These are phyloP conservation scores for Trichoderma erinaceum DNA, from an alignment of 495 filamentous ascomycete genomes.

Conservation along the genomic window DNA sequence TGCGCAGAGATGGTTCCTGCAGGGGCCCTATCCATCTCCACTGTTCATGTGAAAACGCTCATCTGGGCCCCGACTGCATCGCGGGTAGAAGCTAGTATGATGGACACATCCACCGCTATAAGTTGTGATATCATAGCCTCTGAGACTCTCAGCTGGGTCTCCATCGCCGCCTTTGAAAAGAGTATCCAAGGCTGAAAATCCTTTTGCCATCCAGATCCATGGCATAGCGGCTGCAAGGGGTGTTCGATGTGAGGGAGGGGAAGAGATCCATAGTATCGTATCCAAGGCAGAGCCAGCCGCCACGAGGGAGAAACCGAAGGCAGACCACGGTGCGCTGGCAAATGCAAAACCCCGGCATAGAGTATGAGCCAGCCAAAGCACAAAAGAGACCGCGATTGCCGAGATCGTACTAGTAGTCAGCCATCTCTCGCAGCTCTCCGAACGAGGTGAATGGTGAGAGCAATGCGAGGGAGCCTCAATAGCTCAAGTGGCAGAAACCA, in stretches of 20 bases:
- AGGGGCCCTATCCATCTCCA: background rate
- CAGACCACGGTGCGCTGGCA: background rate
- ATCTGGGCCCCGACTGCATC: background rate
- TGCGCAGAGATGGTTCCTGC: background rate
- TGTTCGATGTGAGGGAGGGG: background rate
- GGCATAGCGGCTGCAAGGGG: background rate
- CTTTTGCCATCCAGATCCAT: background rate
- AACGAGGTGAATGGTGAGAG: background rate
- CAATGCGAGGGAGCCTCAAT: constrained; percentile 5
- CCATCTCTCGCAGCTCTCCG: background rate
- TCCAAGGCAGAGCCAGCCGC: background rate
- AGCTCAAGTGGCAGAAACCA: constrained; percentile 1
- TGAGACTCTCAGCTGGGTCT: background rate
- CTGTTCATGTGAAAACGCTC: background rate
- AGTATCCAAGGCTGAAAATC: background rate
- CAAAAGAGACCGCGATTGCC: background rate
- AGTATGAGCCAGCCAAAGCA: background rate
- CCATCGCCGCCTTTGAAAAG: background rate
- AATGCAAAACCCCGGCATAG: constrained; percentile 1
- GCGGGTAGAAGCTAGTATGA: background rate
- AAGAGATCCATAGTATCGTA: background rate
- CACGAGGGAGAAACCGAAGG: background rate
- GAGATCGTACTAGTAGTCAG: constrained; percentile 12
- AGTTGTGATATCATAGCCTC: background rate
- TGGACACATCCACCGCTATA: background rate